A percentile compares a stretch with the other conserved stretches of the same genome.
Evolutionary conservation across 768 basidiomycete species (phyloP).

Genomic region (Suillus sp.): DNA sequence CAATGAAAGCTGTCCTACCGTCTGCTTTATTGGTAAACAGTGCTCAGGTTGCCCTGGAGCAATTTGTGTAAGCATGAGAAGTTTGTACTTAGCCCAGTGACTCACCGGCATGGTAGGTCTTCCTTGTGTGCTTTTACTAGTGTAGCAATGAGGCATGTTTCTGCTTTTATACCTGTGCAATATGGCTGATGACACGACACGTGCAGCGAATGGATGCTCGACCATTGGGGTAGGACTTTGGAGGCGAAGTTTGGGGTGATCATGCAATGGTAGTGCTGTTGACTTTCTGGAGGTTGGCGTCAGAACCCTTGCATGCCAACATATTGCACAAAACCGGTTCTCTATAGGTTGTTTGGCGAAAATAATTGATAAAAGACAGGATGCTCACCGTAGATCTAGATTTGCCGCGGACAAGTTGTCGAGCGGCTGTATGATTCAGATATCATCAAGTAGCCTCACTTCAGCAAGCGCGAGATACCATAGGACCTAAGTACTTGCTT

Average conservation of each 20-base stretch:
- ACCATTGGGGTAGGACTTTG: not conserved
- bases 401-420: not conserved
- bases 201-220: not conserved
- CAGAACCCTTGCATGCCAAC: not conserved
- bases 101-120: not conserved
- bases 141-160: not conserved
- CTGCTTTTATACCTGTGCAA: not conserved
- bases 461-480: not conserved
- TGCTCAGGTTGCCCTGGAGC: not conserved
- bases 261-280: not conserved
- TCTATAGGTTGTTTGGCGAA: not conserved
- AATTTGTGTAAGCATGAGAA: not conserved
- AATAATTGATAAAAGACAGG: not conserved
- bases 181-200: not conserved
- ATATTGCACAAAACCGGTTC: not conserved
- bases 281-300: not conserved
- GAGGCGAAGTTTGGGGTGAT: not conserved
- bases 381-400: not conserved
- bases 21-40: not conserved
- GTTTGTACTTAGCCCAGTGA: not conserved
- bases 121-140: not conserved
- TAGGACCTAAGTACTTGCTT: not conserved
- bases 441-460: not conserved
- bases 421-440: not conserved
- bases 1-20: not conserved